Base-by-base conservation (phyloP, 1,139 yeast genomes). In the Yamadazyma trypodendri region DNA sequence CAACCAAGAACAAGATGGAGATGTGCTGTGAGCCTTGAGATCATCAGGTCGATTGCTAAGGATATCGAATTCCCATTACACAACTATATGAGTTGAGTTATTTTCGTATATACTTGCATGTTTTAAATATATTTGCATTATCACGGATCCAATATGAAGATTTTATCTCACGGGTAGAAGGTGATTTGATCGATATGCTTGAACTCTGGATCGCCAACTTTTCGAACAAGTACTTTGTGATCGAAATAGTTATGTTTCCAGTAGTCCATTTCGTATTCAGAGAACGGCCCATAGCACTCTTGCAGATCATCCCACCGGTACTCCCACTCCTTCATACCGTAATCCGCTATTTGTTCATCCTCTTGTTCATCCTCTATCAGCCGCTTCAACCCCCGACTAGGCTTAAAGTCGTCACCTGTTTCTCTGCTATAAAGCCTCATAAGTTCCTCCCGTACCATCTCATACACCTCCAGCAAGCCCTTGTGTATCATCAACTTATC, bases 1-100 rank as follows among this genome's bases (percentile, higher is more conserved):
- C 83, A 77, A 40, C 73, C 85, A 6, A 72, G 77, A 46, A 74
- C 83, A 2, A 64, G 80, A 41, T 82, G 89, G 88, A 77, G 71
- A 48, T 72, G 81, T 44, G 81, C 79, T 48, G 72, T 79, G 12
- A 63, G 71, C 29, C 81, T 81, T 78, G 61, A 66, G 6, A 67
- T 73, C 21, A 72, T 78, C 5, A 68, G 70, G 41, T 57, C 61
- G 14, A 55, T 82, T 10, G 78, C 88, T 0, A 56, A 61, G 21
- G 81, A 77, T 28, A 56, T 82, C 15, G 60, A 66, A n/a, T 72
- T 84, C 43, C 81, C 79, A 0, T 58, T 83, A 3, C 68, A 65
- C 17, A 75, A 72, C 35, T 83, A 77, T 48, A 44, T 81, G 14
- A 27, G 4, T 15, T 9, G 15, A 25, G n/a, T 11, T 23, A 8